phyloP scores from a whole-genome alignment of 1,284 basidiomycete species.

The Heterobasidion irregulare region DNA sequence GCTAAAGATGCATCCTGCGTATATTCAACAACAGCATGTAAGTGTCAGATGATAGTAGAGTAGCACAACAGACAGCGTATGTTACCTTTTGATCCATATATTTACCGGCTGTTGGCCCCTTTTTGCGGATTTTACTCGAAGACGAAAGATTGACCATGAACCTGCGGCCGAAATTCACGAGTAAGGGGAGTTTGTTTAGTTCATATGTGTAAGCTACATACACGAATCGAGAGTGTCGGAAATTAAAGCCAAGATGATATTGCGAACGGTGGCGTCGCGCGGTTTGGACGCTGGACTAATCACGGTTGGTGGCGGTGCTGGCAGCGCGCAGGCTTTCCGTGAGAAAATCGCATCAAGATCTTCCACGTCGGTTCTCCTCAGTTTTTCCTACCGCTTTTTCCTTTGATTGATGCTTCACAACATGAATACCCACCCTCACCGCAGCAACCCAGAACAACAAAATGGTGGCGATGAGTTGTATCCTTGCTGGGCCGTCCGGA shows the following conservation, averaged over 20 bases:
- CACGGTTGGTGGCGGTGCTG: no score
- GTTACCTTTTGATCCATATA: conserved; percentile 4
- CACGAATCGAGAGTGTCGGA: not conserved
- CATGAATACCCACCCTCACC: no score
- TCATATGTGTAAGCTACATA: not conserved
- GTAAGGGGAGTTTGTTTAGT: not conserved
- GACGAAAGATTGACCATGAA: not conserved
- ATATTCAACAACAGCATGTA: conserved; percentile 4
- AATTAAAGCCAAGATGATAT: not conserved
- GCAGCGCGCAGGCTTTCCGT: no score
- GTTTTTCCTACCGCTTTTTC: no score
- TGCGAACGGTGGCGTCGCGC: not conserved
- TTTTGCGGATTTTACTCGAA: not conserved
- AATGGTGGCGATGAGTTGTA: no score
- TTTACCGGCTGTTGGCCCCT: not conserved
- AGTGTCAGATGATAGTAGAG: not conserved
- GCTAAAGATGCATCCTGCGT: conserved; percentile 30
- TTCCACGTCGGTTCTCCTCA: no score
- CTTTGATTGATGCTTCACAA: no score
- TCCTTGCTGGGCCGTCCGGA: no score
- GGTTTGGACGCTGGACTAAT: not conserved
- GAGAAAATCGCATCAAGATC: no score
- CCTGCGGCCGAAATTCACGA: not conserved
- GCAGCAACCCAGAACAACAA: no score
- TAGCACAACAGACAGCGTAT: conserved; percentile 1